Percentiles rank a stretch among this genome's conserved stretches.
Evolutionary conservation across 805 yeast genomes (phyloP).

Genomic region (Candida krabiensis): DNA sequence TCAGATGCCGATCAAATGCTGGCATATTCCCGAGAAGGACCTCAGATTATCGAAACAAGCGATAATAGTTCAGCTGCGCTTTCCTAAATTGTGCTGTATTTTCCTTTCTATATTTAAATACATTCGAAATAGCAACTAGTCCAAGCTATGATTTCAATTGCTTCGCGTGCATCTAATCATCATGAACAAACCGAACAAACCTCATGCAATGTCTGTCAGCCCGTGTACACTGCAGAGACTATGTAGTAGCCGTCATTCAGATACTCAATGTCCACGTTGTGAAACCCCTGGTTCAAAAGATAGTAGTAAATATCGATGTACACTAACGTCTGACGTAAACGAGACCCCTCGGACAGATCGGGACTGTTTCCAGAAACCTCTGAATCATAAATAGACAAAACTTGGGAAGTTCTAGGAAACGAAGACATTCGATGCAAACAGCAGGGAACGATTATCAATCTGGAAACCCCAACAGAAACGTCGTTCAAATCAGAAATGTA

Average conservation of each 20-base stretch:
- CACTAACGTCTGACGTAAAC: constrained; percentile 3
- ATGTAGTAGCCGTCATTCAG: constrained; percentile 18
- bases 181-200: too few relatives aligned
- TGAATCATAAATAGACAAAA: neutral
- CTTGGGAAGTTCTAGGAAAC: constrained; percentile 12
- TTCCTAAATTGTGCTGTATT: too few relatives aligned
- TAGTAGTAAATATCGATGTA: constrained; percentile 10
- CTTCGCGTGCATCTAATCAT: too few relatives aligned
- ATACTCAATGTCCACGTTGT: constrained; percentile 8
- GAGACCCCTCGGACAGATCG: neutral
- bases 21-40: too few relatives aligned
- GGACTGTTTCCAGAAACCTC: neutral
- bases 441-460: constrained; percentile 21
- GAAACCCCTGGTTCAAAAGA: constrained; percentile 7
- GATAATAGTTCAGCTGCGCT: too few relatives aligned
- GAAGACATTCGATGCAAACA: constrained; percentile 15
- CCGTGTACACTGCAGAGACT: too few relatives aligned
- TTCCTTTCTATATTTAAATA: too few relatives aligned
- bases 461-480: constrained; percentile 1
- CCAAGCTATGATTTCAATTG: too few relatives aligned
- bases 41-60: too few relatives aligned
- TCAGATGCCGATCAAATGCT: too few relatives aligned
- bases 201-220: too few relatives aligned
- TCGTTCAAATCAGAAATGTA: constrained; percentile 6
- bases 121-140: too few relatives aligned